A percentile compares a stretch with the other conserved stretches of the same genome.
phyloP scores from a whole-genome alignment of 768 basidiomycete genomes.

The Mycena indigotica region DNA sequence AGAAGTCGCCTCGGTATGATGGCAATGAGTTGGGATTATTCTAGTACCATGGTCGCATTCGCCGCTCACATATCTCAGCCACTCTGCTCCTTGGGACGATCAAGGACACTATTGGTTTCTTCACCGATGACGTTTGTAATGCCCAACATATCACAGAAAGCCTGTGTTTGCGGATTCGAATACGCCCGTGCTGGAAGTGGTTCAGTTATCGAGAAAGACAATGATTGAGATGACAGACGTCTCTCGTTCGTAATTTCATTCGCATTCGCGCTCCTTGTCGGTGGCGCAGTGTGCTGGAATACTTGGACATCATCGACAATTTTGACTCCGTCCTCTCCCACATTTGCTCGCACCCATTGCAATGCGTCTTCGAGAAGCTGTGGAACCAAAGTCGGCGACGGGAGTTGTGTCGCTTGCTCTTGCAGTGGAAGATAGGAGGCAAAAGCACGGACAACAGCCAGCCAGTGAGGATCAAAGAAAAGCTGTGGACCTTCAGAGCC shows the following conservation, averaged over 20 bases:
- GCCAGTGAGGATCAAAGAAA: conserved; percentile 88
- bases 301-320: conserved; percentile 59
- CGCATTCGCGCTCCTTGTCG: conserved; percentile 56
- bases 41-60: no score
- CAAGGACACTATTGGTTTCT: neutral
- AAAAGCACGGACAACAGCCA: conserved; percentile 88
- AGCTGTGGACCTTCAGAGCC: conserved; percentile 40
- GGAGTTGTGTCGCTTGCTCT: conserved; percentile 56
- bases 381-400: conserved; percentile 54
- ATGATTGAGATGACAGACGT: conserved; percentile 36
- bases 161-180: conserved; percentile 86
- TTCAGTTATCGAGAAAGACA: conserved; percentile 35
- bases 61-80: no score
- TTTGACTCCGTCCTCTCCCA: conserved; percentile 33
- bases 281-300: conserved; percentile 52
- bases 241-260: conserved; percentile 35
- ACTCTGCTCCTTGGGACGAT: no score
- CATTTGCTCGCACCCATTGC: conserved; percentile 67
- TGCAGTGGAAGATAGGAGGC: conserved; percentile 71
- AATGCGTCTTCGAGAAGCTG: conserved; percentile 59
- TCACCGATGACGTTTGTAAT: conserved; percentile 65
- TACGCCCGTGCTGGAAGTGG: conserved; percentile 65
- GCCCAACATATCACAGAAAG: conserved; percentile 78
- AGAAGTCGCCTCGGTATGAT: no score
- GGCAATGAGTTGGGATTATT: no score